These are phyloP conservation scores for Cryptosporidium meleagridis DNA, from an alignment of 169 alveolate species.

Conservation along the genomic window DNA sequence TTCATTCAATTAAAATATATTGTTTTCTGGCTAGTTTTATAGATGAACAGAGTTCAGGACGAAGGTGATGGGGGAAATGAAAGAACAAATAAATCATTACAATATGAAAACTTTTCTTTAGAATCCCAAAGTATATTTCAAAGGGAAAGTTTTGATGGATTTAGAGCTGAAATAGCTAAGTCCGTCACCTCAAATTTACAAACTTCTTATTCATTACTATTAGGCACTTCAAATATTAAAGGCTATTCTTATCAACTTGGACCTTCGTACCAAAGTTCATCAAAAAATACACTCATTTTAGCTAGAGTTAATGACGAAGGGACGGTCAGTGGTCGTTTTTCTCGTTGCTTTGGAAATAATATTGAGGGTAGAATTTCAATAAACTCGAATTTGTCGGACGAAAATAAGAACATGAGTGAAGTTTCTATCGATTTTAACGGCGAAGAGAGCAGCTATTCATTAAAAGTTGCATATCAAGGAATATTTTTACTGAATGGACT, in stretches of 20 bases:
- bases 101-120: constrained; percentile 84
- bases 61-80: constrained; percentile 4
- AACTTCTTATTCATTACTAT: constrained; percentile 86
- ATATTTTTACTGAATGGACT: constrained; percentile 88
- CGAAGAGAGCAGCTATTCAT: constrained; percentile 82
- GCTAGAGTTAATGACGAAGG: constrained; percentile 88
- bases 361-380: constrained; percentile 85
- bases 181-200: constrained; percentile 85
- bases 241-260: constrained; percentile 91
- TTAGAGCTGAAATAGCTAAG: constrained; percentile 90
- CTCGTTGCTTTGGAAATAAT: constrained; percentile 77
- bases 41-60: not conserved
- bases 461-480: constrained; percentile 90
- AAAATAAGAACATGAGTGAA: constrained; percentile 87
- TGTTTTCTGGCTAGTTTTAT: not conserved
- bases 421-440: constrained; percentile 86
- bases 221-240: constrained; percentile 86
- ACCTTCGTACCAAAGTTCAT: constrained; percentile 86
- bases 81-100: constrained; percentile 16
- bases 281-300: constrained; percentile 84
- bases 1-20: not conserved
- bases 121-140: constrained; percentile 88
- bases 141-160: constrained; percentile 92
- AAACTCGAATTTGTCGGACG: constrained; percentile 85
- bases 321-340: constrained; percentile 81